These are phyloP conservation scores for Aspergillus leporis DNA, from an alignment of 495 filamentous ascomycete species.

Conservation along the genomic window DNA sequence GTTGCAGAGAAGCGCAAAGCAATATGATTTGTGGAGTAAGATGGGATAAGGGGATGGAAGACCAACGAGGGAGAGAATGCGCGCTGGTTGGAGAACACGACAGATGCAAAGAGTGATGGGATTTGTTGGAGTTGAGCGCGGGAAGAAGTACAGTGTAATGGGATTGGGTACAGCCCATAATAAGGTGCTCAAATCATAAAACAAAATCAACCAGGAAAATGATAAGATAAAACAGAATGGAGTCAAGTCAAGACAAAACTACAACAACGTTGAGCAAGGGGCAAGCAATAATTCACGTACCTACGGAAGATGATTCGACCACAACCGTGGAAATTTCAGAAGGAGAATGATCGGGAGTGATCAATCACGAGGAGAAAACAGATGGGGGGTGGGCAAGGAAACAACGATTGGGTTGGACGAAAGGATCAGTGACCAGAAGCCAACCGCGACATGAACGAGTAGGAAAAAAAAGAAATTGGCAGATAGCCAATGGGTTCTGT, in stretches of 20 bases:
- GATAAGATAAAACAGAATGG: slow-evolving; percentile 11
- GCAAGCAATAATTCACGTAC: slow-evolving; percentile 21
- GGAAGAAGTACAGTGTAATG: slow-evolving; percentile 12
- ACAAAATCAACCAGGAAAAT: slow-evolving; percentile 14
- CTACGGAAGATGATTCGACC: slow-evolving; percentile 29
- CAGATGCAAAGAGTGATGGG: slow-evolving; percentile 18
- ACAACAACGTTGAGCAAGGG: slow-evolving; percentile 10
- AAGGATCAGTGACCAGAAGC: slow-evolving; percentile 23
- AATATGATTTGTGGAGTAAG: slow-evolving; percentile 22
- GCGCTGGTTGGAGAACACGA: slow-evolving; percentile 18
- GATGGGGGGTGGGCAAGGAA: slow-evolving; percentile 22
- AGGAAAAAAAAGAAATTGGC: slow-evolving; percentile 26
- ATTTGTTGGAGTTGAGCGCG: slow-evolving; percentile 21
- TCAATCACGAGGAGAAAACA: slow-evolving; percentile 27
- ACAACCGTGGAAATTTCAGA: slow-evolving; percentile 25
- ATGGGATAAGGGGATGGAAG: background rate
- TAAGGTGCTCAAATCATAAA: slow-evolving; percentile 24
- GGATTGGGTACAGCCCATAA: slow-evolving; percentile 18
- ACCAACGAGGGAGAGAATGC: slow-evolving; percentile 12
- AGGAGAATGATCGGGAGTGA: slow-evolving; percentile 15
- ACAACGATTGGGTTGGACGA: slow-evolving; percentile 26
- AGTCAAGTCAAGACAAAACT: slow-evolving; percentile 5
- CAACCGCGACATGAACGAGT: slow-evolving; percentile 19
- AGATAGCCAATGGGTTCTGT: slow-evolving; percentile 27
- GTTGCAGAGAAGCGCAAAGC: slow-evolving; percentile 16